phyloP scores from a whole-genome alignment of 805 yeast genomes.

The Candida namnaoensis region DNA sequence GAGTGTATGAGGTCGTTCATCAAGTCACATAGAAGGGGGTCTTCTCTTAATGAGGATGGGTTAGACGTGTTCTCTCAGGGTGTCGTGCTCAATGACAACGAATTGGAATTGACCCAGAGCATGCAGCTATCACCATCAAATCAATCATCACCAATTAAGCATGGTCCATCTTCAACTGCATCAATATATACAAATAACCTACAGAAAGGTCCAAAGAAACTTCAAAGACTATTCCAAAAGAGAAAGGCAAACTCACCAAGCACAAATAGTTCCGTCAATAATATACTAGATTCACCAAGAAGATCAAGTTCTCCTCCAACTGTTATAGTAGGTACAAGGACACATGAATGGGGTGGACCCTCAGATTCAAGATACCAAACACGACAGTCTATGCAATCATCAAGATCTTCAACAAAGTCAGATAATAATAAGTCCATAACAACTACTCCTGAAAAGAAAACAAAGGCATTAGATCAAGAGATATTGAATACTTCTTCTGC shows the following conservation, averaged over 20 bases:
- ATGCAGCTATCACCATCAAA: neutral
- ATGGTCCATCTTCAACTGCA: constrained; percentile 4
- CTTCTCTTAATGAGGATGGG: constrained; percentile 16
- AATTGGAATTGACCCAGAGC: neutral
- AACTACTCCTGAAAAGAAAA: constrained; percentile 1
- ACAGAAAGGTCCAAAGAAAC: constrained; percentile 2
- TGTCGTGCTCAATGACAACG: neutral
- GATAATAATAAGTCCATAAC: neutral
- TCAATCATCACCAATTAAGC: constrained; percentile 4
- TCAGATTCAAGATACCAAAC: neutral
- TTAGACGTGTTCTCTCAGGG: too few relatives aligned
- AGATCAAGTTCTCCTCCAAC: constrained; percentile 14
- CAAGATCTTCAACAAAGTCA: neutral
- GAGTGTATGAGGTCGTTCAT: constrained; percentile 29
- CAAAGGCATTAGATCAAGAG: neutral
- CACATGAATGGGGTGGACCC: constrained; percentile 39
- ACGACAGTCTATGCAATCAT: neutral
- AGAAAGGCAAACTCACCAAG: constrained; percentile 13
- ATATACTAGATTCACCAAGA: neutral
- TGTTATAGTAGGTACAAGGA: constrained; percentile 36
- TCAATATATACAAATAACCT: constrained; percentile 3
- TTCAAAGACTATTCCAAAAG: constrained; percentile 16
- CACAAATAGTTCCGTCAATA: constrained; percentile 7
- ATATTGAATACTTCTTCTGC: neutral
- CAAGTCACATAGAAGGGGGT: constrained; percentile 27